Conservation (phyloP, 2,329 filamentous ascomycete species). For the Trichoderma gracile region DNA sequence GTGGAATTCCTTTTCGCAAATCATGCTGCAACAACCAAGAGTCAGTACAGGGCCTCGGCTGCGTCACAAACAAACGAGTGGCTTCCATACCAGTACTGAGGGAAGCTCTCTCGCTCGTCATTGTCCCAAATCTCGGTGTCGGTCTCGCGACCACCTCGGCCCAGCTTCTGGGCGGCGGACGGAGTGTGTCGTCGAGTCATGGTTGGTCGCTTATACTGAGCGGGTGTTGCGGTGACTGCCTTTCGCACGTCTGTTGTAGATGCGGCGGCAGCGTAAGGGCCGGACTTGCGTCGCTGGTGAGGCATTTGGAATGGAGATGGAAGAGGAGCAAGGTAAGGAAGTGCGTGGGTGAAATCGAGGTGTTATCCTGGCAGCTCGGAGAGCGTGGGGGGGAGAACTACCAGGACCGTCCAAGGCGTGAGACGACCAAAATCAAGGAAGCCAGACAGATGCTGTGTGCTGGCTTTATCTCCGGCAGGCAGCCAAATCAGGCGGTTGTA, state of each 20-base stretch:
- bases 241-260: constrained; percentile 59
- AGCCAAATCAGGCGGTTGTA: not conserved
- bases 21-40: constrained; percentile 52
- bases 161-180: constrained; percentile 47
- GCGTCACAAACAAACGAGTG: constrained; percentile 18
- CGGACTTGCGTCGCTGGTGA: constrained; percentile 59
- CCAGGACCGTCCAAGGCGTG: constrained; percentile 21
- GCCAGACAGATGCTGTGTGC: not conserved
- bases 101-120: constrained; percentile 63
- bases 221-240: constrained; percentile 47
- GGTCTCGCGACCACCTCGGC: constrained; percentile 53
- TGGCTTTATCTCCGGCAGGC: constrained; percentile 7
- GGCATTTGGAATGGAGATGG: constrained; percentile 46
- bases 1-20: constrained; percentile 66
- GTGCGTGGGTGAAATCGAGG: not conserved
- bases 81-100: constrained; percentile 60
- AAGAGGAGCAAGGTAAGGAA: not conserved
- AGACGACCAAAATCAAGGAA: not conserved
- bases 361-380: constrained; percentile 25
- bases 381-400: constrained; percentile 16
- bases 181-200: constrained; percentile 49
- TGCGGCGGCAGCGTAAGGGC: constrained; percentile 53
- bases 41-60: constrained; percentile 28
- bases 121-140: constrained; percentile 55
- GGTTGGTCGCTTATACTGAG: constrained; percentile 51